These are phyloP conservation scores for Meredithiella fracta DNA, from an alignment of 2,329 filamentous ascomycete species.

Conservation along the genomic window DNA sequence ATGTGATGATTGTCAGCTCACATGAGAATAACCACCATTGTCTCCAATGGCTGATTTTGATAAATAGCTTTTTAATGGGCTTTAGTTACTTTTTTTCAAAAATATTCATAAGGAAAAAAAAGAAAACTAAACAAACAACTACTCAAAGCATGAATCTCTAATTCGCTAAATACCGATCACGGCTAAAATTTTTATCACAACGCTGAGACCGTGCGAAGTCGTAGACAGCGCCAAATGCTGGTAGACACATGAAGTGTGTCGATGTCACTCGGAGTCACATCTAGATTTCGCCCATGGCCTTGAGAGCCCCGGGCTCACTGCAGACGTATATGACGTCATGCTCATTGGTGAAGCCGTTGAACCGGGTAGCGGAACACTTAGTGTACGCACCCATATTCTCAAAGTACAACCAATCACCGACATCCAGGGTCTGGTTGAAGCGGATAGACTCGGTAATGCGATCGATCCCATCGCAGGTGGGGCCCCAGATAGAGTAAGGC, in stretches of 20 bases:
- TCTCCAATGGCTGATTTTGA: neutral
- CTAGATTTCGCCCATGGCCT: conserved; percentile 27
- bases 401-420: conserved; percentile 97
- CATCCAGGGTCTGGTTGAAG: conserved; percentile 62
- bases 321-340: conserved; percentile 92
- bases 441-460: conserved; percentile 70
- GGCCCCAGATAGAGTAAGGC: conserved; percentile 95
- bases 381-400: conserved; percentile 98
- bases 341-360: conserved; percentile 89
- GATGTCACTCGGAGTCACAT: conserved; percentile 1
- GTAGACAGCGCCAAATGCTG: conserved; percentile 1
- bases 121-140: conserved; percentile 10
- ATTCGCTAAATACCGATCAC: neutral
- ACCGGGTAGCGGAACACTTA: conserved; percentile 90
- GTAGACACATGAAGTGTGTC: conserved; percentile 5
- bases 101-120: neutral
- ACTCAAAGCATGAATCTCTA: conserved; percentile 8
- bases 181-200: conserved; percentile 1
- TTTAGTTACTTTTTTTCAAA: conserved; percentile 7
- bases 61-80: conserved; percentile 3
- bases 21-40: neutral
- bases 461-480: conserved; percentile 95
- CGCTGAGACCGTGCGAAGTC: neutral
- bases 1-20: neutral
- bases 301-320: conserved; percentile 75